Conservation (phyloP, 1,139 yeast genomes). For the Suhomyces bokatorum region DNA sequence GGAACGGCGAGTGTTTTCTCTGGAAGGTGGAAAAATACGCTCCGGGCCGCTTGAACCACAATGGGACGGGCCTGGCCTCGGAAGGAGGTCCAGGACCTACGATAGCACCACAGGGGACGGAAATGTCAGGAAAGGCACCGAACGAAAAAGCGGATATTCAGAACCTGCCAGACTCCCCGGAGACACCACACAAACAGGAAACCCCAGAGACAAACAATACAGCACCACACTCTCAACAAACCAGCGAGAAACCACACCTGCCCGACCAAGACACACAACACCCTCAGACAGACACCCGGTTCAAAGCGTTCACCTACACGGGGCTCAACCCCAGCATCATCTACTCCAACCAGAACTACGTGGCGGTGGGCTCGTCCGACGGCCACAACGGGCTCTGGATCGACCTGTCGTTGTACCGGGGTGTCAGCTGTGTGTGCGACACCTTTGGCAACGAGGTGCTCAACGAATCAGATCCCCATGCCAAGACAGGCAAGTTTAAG, state of each 20-base stretch:
- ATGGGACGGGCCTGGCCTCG: too few relatives aligned
- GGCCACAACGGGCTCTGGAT: constrained; percentile 94
- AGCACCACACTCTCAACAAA: too few relatives aligned
- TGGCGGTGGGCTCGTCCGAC: constrained; percentile 85
- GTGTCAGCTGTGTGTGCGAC: constrained; percentile 74
- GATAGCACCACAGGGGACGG: too few relatives aligned
- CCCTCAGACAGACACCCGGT: constrained; percentile 35
- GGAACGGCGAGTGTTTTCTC: constrained; percentile 92
- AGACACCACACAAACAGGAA: too few relatives aligned
- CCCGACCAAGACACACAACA: too few relatives aligned
- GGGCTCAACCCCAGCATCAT: constrained; percentile 85
- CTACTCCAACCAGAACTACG: constrained; percentile 73
- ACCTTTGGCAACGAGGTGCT: constrained; percentile 92
- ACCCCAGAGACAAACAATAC: too few relatives aligned
- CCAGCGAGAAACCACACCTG: too few relatives aligned
- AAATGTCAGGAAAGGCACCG: too few relatives aligned
- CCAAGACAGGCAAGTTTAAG: constrained; percentile 54
- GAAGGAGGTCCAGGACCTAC: too few relatives aligned
- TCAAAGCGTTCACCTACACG: constrained; percentile 85
- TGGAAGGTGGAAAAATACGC: constrained; percentile 63
- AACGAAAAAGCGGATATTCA: not conserved
- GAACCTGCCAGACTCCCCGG: too few relatives aligned
- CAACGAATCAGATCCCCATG: constrained; percentile 42
- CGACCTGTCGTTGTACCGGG: constrained; percentile 69
- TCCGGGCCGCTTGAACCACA: constrained; percentile 20